Evolutionary conservation across 2,329 filamentous ascomycete genomes (phyloP).

Genomic region (Botrytis cinerea): DNA sequence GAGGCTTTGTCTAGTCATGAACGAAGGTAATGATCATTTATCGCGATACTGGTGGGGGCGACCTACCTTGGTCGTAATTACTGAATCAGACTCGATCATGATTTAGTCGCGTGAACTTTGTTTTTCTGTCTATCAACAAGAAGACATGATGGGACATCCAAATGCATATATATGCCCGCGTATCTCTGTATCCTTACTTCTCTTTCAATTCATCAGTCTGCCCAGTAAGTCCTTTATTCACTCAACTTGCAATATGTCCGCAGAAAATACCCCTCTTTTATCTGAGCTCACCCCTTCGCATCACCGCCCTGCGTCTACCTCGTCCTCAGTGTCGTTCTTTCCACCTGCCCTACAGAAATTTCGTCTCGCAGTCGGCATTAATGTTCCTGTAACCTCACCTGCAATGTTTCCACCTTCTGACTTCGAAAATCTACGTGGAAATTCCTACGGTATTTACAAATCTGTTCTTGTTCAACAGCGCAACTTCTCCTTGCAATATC

Average conservation of each 20-base stretch:
- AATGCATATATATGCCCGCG: background rate
- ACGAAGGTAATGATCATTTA: background rate
- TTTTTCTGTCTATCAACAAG: slow-evolving; percentile 2
- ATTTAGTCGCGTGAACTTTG: slow-evolving; percentile 16
- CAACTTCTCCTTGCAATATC: slow-evolving; percentile 42
- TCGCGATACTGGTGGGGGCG: background rate
- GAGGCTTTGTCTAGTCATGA: background rate
- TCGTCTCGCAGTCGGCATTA: slow-evolving; percentile 13
- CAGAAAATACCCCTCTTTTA: slow-evolving; percentile 7
- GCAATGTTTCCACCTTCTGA: slow-evolving; percentile 20
- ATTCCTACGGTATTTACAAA: slow-evolving; percentile 43
- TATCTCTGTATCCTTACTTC: background rate
- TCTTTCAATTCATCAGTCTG: background rate
- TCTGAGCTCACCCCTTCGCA: background rate
- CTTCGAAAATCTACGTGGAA: slow-evolving; percentile 30
- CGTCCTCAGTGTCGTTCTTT: background rate
- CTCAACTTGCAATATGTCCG: background rate
- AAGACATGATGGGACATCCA: background rate
- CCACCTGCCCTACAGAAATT: slow-evolving; percentile 1
- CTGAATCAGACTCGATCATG: background rate
- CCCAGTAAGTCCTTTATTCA: background rate
- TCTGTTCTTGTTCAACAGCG: slow-evolving; percentile 43
- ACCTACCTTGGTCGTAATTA: background rate
- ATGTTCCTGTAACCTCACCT: background rate
- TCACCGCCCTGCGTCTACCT: background rate